Evolutionary conservation across 352 stramenopile species (phyloP), one percentile per base, ranked within the genome.

Genomic region (Globisporangium abappressorium): DNA sequence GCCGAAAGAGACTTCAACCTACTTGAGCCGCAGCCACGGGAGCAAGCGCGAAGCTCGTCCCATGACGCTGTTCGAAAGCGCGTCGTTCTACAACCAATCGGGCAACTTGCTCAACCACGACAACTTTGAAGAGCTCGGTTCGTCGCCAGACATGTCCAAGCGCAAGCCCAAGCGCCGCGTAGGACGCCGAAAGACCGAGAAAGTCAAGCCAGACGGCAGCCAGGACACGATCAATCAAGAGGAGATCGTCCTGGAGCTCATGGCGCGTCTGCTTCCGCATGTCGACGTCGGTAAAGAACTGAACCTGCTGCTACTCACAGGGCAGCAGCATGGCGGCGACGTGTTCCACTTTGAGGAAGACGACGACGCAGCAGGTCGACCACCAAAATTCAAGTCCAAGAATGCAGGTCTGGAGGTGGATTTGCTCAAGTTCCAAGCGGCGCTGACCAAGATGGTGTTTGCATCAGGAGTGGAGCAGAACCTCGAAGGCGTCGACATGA

Each of bases 21-120:
- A 46, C 8, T 26, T 75, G 54, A 77, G 59, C 43, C 66, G 75
- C 49, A 76, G 74, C 43, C 59, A 73, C 61, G 66, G 69, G 3
- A 67, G 72, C 64, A 80, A 81, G 66, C 80, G 80, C 8, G 81
- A 84, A 56, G 73, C 72, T 34, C 78, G 84, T 5, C 80, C 76
- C 5, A 87, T 94, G 74, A 94, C 87, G 54, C 78, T 94, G 4
- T 93, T 94, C 57, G 87, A 94, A 43, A 92, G 79, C 67, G 87
- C 87, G 8, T 74, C 79, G 34, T 83, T 94, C 69, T 93, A 87
- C 70, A 92, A 92, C 66, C 81, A 91, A 58, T 80, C 83, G 0
- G 87, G 87, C 20, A 76, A 82, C 53, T 58, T 92, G 66, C 75
- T 94, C 15, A 92, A 71, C 38, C 87, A 91, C 60, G 83, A 92